phyloP scores from a whole-genome alignment of 495 filamentous ascomycete species.

The Aspergillus asperescens region DNA sequence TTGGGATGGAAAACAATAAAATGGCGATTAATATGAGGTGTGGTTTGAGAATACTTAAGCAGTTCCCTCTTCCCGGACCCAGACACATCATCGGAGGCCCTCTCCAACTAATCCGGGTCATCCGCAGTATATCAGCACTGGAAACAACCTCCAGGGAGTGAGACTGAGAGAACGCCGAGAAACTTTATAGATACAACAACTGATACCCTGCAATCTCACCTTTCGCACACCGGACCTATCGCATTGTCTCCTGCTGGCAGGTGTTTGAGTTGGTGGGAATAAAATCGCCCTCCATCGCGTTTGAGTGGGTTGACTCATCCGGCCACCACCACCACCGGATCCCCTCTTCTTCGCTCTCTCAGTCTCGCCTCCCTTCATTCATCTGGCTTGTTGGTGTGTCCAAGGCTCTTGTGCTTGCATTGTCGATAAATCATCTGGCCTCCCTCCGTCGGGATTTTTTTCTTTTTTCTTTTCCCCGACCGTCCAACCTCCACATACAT shows the following conservation, averaged over 20 bases:
- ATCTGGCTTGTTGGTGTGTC: background rate
- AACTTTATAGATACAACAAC: background rate
- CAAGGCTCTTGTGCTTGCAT: background rate
- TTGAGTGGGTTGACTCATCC: constrained; percentile 25
- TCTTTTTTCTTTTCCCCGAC: constrained; percentile 9
- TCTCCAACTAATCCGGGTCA: constrained; percentile 1
- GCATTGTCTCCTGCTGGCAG: constrained; percentile 4
- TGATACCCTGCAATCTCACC: background rate
- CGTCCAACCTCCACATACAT: constrained; percentile 5
- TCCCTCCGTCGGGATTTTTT: background rate
- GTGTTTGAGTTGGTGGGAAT: constrained; percentile 10
- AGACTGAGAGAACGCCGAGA: background rate
- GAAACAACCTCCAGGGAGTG: background rate
- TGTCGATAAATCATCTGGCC: background rate
- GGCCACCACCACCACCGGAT: constrained; percentile 9
- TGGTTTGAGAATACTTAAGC: background rate
- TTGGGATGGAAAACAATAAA: constrained; percentile 1
- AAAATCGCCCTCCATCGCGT: constrained; percentile 9
- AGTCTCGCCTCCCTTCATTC: background rate
- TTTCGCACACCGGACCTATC: background rate
- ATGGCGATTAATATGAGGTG: background rate
- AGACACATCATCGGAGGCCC: constrained; percentile 9
- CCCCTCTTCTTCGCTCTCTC: background rate
- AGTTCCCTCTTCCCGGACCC: background rate
- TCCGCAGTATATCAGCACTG: background rate